Evolutionary conservation across 257 asterid genomes (phyloP).

Genomic region (Ophiorrhiza pumila): DNA sequence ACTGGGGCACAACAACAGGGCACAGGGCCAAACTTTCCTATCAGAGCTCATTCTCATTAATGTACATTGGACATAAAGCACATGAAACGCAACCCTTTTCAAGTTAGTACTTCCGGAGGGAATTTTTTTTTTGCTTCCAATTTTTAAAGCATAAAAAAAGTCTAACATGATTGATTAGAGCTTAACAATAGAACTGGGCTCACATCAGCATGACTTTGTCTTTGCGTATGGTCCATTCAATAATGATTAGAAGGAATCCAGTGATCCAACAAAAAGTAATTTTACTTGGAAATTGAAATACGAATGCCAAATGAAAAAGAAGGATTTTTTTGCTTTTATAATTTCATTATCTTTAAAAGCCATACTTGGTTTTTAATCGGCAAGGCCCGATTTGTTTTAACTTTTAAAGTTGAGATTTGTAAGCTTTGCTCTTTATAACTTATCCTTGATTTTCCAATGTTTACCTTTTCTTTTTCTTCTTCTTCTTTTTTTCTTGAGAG

Average conservation of each 20-base stretch:
- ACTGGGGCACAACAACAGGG: too few relatives aligned
- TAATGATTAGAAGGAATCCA: constrained; percentile 16
- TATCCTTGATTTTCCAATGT: not conserved
- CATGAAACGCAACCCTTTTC: too few relatives aligned
- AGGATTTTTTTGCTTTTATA: not conserved
- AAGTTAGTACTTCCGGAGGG: too few relatives aligned
- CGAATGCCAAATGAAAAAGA: not conserved
- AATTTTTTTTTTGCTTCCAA: too few relatives aligned
- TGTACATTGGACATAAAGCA: too few relatives aligned
- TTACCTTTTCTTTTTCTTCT: not conserved
- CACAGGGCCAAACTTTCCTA: too few relatives aligned
- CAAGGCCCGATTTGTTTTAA: not conserved
- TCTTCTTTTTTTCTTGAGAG: not conserved
- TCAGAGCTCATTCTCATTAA: too few relatives aligned
- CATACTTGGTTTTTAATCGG: not conserved
- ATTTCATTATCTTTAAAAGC: not conserved
- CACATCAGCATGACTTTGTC: constrained; percentile 16
- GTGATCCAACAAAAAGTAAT: not conserved
- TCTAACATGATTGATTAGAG: not conserved
- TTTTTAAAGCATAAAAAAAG: not conserved
- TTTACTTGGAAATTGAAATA: not conserved
- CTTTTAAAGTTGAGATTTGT: constrained; percentile 9
- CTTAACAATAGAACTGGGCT: not conserved
- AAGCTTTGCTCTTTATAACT: constrained; percentile 9
- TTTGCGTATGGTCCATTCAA: constrained; percentile 5